Base-by-base conservation (phyloP, 805 yeast species). In the Kuraishia cidri region DNA sequence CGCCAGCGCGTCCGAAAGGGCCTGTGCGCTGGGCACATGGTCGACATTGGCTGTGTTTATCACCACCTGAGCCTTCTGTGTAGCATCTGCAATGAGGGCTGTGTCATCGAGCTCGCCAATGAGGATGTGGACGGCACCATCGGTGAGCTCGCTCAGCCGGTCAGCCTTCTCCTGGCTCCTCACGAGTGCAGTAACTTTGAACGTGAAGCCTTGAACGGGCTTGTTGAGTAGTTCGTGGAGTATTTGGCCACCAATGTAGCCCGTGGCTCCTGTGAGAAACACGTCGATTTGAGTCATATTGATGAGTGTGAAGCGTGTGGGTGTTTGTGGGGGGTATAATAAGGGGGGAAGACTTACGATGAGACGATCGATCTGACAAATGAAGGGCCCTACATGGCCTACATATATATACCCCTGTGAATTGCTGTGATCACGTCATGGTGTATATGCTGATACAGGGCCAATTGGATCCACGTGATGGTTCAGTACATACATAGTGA, bases 21-120 rank as follows among this genome's bases (percentile, higher is more conserved):
- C 31, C 33, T 36, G 18, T 6, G 34, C 31, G 13, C 39, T 36
- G 7, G 37, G 28, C n/a, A 33, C 10, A 29, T 36, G 39, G 14
- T 26, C 27, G 15, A 25, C 27, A 25, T 25, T n/a, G 15, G 27
- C 27, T 4, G 27, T 25, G 27, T 25, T 25, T 8, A 25, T 25
- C 14, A 25, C 14, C 8, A 25, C 15, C 17, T 25, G 17, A n/a
- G 12, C 27, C 5, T 10, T 25, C 12, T n/a, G 17, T 14, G 15
- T 17, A 25, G 12, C 15, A 15, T n/a, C 10, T 25, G 27, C 14
- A 5, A 25, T 25, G 14, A 25, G 27, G 6, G 13, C 15, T 14
- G 9, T 17, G 12, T 25, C 27, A n/a, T 25, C 27, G 15, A 25
- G 27, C 15, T 15, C 13, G 15, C 27, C 27, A 25, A 25, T 25